phyloP scores from a whole-genome alignment of 129 eudicot genomes.

The Helichrysum umbraculigerum region DNA sequence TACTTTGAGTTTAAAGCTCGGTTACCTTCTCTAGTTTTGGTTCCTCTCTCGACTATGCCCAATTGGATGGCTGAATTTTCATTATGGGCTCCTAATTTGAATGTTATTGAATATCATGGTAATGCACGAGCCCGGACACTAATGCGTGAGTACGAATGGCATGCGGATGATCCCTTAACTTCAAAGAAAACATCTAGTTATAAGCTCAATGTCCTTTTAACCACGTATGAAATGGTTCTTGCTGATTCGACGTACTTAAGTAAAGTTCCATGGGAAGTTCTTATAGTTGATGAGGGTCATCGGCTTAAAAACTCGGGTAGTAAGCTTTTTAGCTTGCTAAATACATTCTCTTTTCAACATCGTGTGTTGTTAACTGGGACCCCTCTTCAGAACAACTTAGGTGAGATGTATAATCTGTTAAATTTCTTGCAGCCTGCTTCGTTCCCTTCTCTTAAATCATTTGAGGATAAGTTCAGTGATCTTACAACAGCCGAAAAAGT shows the following conservation, averaged over 20 bases:
- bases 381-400: conserved; percentile 91
- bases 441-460: conserved; percentile 82
- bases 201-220: conserved; percentile 83
- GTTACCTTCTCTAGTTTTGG: conserved; percentile 88
- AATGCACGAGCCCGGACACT: conserved; percentile 60
- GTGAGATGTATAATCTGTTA: conserved; percentile 91
- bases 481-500: conserved; percentile 87
- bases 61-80: conserved; percentile 95
- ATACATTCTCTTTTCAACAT: conserved; percentile 81
- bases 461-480: conserved; percentile 89
- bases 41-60: conserved; percentile 98
- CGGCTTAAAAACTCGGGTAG: conserved; percentile 82
- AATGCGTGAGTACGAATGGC: conserved; percentile 93
- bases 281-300: conserved; percentile 97
- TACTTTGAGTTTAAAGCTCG: conserved; percentile 74
- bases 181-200: conserved; percentile 47
- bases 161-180: conserved; percentile 46
- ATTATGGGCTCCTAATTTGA: conserved; percentile 89
- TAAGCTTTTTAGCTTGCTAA: conserved; percentile 89
- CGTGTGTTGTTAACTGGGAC: conserved; percentile 93
- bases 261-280: conserved; percentile 94
- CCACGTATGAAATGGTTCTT: conserved; percentile 95
- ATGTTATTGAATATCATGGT: conserved; percentile 94
- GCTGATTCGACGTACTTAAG: conserved; percentile 73
- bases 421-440: conserved; percentile 86